These are phyloP conservation scores for Aspergillus nanangensis DNA, from an alignment of 495 filamentous ascomycete species.

Conservation along the genomic window DNA sequence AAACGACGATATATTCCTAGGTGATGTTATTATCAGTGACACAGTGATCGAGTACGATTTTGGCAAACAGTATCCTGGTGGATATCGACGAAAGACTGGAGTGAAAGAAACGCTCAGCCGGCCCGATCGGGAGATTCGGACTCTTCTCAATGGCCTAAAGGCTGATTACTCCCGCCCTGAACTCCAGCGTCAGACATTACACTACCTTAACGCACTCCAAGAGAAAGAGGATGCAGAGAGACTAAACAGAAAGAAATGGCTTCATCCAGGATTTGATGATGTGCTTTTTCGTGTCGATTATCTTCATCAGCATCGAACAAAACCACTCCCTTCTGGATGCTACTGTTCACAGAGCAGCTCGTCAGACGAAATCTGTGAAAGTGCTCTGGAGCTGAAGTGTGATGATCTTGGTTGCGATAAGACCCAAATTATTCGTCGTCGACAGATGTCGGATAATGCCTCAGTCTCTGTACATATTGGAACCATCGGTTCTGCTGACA, in stretches of 20 bases:
- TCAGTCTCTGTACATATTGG: background rate
- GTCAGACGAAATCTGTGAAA: background rate
- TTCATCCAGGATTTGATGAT: background rate
- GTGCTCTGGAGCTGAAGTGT: background rate
- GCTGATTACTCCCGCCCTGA: constrained; percentile 4
- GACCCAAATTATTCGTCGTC: background rate
- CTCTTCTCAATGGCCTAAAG: constrained; percentile 17
- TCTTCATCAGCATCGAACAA: background rate
- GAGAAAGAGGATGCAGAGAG: too few relatives aligned
- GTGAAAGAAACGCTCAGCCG: constrained; percentile 18
- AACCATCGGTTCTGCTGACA: background rate
- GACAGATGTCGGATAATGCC: background rate
- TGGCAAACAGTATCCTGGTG: constrained; percentile 23
- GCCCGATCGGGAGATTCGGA: constrained; percentile 24
- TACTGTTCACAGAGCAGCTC: background rate
- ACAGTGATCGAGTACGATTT: constrained; percentile 32
- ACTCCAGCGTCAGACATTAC: constrained; percentile 7
- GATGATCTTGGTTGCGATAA: background rate
- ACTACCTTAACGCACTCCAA: constrained; percentile 1
- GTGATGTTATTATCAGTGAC: constrained; percentile 42
- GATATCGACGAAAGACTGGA: constrained; percentile 19
- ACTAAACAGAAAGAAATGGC: background rate
- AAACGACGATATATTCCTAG: constrained; percentile 26
- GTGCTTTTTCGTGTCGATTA: background rate
- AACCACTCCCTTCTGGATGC: background rate